phyloP scores from a whole-genome alignment of 2,329 filamentous ascomycete species.

The Arthrobotrys pseudoclavata region DNA sequence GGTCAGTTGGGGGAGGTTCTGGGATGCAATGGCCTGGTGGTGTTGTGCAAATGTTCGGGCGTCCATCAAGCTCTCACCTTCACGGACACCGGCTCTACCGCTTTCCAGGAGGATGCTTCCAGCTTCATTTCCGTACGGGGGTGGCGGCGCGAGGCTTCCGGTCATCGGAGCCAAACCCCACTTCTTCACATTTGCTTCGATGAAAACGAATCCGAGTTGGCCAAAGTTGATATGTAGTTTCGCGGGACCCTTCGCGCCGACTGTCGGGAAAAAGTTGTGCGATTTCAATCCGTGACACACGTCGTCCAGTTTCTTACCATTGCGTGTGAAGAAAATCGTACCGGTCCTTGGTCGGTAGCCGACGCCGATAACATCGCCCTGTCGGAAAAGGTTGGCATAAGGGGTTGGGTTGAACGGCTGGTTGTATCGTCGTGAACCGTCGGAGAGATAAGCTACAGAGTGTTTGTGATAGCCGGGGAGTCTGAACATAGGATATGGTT shows the following conservation, averaged over 20 bases:
- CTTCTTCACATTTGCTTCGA: slow-evolving; percentile 99
- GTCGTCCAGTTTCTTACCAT: slow-evolving; percentile 96
- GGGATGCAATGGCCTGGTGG: slow-evolving; percentile 66
- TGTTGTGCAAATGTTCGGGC: slow-evolving; percentile 53
- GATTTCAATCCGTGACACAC: slow-evolving; percentile 91
- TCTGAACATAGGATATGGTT: slow-evolving; percentile 94
- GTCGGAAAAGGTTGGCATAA: slow-evolving; percentile 87
- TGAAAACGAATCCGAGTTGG: slow-evolving; percentile 97
- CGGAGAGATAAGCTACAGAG: slow-evolving; percentile 91
- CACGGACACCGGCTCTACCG: slow-evolving; percentile 71
- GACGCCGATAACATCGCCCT: slow-evolving; percentile 95
- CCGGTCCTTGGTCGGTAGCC: slow-evolving; percentile 95
- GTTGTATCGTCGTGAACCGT: slow-evolving; percentile 87
- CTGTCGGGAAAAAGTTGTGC: slow-evolving; percentile 96
- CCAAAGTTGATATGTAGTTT: slow-evolving; percentile 97
- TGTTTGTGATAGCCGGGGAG: slow-evolving; percentile 93
- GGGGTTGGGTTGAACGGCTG: slow-evolving; percentile 85
- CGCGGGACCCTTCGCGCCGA: slow-evolving; percentile 95
- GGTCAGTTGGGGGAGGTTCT: slow-evolving; percentile 69
- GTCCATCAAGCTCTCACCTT: slow-evolving; percentile 53
- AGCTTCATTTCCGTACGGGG: slow-evolving; percentile 96
- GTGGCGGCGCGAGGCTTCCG: slow-evolving; percentile 91
- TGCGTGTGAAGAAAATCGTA: slow-evolving; percentile 97
- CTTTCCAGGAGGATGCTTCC: slow-evolving; percentile 94
- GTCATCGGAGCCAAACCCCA: slow-evolving; percentile 98